Conservation (phyloP, 306 rosid genomes). For the Senna siamea region DNA sequence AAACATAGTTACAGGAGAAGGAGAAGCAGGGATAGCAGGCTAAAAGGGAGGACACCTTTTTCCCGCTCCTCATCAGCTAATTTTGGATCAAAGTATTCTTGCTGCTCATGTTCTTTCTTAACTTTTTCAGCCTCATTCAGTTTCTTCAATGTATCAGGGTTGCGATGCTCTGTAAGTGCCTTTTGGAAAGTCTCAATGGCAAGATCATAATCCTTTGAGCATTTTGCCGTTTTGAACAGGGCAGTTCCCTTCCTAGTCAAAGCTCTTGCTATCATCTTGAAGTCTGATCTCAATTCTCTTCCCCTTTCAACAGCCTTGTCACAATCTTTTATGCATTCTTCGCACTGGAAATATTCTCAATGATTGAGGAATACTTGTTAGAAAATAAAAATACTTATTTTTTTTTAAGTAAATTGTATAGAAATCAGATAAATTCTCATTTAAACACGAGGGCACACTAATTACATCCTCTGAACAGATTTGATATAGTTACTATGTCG, state of each 20-base stretch:
- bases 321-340: conserved; percentile 90
- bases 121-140: conserved; percentile 87
- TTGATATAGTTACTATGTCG: no score
- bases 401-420: no score
- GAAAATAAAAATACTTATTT: no score
- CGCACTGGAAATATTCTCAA: conserved; percentile 49
- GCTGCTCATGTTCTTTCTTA: conserved; percentile 86
- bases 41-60: conserved; percentile 58
- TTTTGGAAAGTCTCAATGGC: conserved; percentile 88
- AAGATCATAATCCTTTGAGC: conserved; percentile 78
- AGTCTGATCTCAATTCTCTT: conserved; percentile 88
- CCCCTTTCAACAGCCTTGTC: conserved; percentile 96
- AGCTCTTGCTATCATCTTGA: conserved; percentile 89
- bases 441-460: not conserved
- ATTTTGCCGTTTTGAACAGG: conserved; percentile 72
- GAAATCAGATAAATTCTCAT: not conserved
- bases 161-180: conserved; percentile 98
- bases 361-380: not conserved
- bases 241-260: conserved; percentile 94
- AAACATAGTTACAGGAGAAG: not conserved
- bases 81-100: conserved; percentile 82
- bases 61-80: conserved; percentile 94
- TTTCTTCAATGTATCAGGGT: conserved; percentile 88
- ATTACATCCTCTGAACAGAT: not conserved
- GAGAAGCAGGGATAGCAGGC: conserved; percentile 4